A percentile compares a stretch with the other conserved stretches of the same genome.
These are phyloP conservation scores for Tricholoma flavovirens DNA, from an alignment of 768 basidiomycete genomes.

Conservation along the genomic window DNA sequence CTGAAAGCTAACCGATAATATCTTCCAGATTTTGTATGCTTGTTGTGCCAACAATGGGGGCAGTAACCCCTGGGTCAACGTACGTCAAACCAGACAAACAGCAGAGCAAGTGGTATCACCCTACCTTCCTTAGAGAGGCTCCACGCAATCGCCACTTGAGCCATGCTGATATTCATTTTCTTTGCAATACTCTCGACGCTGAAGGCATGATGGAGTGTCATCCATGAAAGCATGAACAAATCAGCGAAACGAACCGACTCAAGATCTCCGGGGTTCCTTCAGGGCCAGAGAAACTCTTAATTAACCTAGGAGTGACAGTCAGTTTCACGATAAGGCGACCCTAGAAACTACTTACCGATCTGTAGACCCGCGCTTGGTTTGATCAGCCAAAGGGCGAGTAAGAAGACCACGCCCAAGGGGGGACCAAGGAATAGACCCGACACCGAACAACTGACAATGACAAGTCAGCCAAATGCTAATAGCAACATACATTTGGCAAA, in stretches of 20 bases:
- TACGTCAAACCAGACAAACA: background rate
- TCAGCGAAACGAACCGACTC: slow-evolving; percentile 26
- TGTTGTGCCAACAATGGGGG: slow-evolving; percentile 55
- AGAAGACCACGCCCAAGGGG: slow-evolving; percentile 50
- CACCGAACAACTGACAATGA: slow-evolving; percentile 39
- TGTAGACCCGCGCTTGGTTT: slow-evolving; percentile 33
- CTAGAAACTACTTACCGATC: slow-evolving; percentile 25
- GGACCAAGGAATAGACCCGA: slow-evolving; percentile 56
- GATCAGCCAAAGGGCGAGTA: slow-evolving; percentile 32
- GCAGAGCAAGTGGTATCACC: background rate
- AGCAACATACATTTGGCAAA: slow-evolving; percentile 10
- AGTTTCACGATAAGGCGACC: background rate
- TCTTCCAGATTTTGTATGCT: slow-evolving; percentile 48
- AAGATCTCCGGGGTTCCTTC: slow-evolving; percentile 29
- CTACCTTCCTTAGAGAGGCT: slow-evolving; percentile 35
- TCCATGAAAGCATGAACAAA: slow-evolving; percentile 1
- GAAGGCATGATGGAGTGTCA: background rate
- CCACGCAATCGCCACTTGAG: slow-evolving; percentile 53
- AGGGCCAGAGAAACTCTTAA: slow-evolving; percentile 19
- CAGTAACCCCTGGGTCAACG: slow-evolving; percentile 35
- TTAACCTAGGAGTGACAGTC: slow-evolving; percentile 10
- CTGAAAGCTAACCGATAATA: slow-evolving; percentile 33
- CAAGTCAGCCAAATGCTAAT: background rate
- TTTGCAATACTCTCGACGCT: slow-evolving; percentile 43
- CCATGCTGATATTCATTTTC: slow-evolving; percentile 48